A percentile compares a stretch with the other conserved stretches of the same genome.
These are phyloP conservation scores for Borealophlyctis nickersoniae DNA, from an alignment of 192 early-diverging fungal species.

Conservation along the genomic window DNA sequence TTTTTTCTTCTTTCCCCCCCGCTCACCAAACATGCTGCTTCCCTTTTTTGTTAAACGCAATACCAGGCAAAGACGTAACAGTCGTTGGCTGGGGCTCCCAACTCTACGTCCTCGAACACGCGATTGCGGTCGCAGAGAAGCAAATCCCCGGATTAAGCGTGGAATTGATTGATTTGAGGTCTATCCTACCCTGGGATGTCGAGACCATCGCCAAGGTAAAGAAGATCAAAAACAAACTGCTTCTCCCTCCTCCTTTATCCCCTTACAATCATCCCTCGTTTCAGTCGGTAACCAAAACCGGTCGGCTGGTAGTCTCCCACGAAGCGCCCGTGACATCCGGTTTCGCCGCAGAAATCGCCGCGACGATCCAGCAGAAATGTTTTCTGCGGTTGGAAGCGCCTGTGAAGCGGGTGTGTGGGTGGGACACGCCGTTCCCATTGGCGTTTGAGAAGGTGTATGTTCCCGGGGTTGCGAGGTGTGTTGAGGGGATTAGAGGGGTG, in stretches of 20 bases:
- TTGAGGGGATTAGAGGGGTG: conserved; percentile 82
- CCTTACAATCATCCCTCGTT: neutral
- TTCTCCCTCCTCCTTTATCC: neutral
- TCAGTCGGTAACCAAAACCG: conserved; percentile 88
- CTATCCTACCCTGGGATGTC: conserved; percentile 87
- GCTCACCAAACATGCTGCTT: too few species aligned
- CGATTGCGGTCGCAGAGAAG: conserved; percentile 81
- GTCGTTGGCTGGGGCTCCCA: conserved; percentile 91
- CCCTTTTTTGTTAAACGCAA: too few species aligned
- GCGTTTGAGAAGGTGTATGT: conserved; percentile 93
- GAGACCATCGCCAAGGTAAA: conserved; percentile 75
- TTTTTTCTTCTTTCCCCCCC: too few species aligned
- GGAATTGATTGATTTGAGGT: conserved; percentile 90
- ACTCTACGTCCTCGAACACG: conserved; percentile 88
- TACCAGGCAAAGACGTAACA: conserved; percentile 87
- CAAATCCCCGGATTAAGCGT: conserved; percentile 79
- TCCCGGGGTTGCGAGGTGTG: conserved; percentile 77
- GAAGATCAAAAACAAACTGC: neutral
- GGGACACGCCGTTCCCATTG: conserved; percentile 89
- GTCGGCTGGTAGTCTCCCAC: conserved; percentile 86
- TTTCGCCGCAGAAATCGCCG: conserved; percentile 86
- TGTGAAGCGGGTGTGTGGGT: conserved; percentile 84
- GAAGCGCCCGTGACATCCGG: conserved; percentile 90
- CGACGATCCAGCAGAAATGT: conserved; percentile 86
- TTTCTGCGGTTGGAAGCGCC: conserved; percentile 89